These are phyloP conservation scores for Tephrocybe sp. DNA, from an alignment of 768 basidiomycete genomes.

Conservation along the genomic window DNA sequence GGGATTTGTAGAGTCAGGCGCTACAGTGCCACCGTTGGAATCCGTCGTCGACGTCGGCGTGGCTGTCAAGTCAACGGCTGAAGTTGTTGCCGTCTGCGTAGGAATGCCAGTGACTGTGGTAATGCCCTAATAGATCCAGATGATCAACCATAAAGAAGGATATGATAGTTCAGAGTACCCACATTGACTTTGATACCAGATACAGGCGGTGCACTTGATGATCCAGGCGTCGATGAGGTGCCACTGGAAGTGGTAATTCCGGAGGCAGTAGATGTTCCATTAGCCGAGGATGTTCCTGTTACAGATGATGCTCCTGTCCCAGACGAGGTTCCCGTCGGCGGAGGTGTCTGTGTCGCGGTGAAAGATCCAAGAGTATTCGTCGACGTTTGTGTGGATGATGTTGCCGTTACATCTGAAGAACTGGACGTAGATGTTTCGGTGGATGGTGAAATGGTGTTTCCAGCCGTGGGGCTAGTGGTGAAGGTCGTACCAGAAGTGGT, in stretches of 20 bases:
- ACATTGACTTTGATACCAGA: constrained; percentile 16
- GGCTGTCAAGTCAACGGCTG: constrained; percentile 16
- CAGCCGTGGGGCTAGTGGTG: constrained; percentile 20
- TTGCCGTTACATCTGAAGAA: constrained; percentile 11
- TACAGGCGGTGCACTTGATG: constrained; percentile 13
- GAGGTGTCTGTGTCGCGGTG: not conserved
- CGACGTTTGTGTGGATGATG: constrained; percentile 9
- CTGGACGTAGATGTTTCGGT: constrained; percentile 11
- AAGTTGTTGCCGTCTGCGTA: constrained; percentile 14
- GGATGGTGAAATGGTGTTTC: constrained; percentile 8
- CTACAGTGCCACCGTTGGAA: constrained; percentile 13
- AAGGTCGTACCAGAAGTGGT: constrained; percentile 21
- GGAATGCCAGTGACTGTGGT: constrained; percentile 17
- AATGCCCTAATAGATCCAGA: constrained; percentile 12
- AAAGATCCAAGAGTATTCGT: not conserved
- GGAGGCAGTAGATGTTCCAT: constrained; percentile 6
- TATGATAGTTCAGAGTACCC: not conserved
- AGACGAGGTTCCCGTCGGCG: not conserved
- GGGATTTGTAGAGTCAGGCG: constrained; percentile 14
- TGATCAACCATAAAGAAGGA: not conserved
- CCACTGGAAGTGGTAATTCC: constrained; percentile 11
- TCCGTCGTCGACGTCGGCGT: constrained; percentile 8
- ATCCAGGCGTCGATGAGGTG: constrained; percentile 14
- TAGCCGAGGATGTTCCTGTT: too few species aligned
- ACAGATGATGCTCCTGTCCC: not conserved